These are phyloP conservation scores for Nicotiana paniculata DNA, from an alignment of 257 asterid species.

Conservation along the genomic window DNA sequence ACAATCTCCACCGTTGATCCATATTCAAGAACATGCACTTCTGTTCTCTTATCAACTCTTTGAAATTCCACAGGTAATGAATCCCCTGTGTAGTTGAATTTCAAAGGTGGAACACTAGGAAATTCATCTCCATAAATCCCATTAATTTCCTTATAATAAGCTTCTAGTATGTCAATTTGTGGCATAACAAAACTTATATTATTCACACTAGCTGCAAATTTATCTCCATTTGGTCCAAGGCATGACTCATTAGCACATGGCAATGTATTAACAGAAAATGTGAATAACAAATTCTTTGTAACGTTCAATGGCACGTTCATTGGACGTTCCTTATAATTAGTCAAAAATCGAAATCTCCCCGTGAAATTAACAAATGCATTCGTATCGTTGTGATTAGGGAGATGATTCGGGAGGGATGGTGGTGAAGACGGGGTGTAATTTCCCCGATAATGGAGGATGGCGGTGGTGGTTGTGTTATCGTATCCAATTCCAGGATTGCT, in stretches of 20 bases:
- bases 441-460: slow-evolving; percentile 26
- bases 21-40: slow-evolving; percentile 34
- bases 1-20: slow-evolving; percentile 50
- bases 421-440: slow-evolving; percentile 28
- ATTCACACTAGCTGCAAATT: slow-evolving; percentile 38
- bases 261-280: slow-evolving; percentile 30
- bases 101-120: slow-evolving; percentile 37
- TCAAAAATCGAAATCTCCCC: slow-evolving; percentile 20
- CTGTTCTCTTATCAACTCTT: slow-evolving; percentile 21
- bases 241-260: slow-evolving; percentile 28
- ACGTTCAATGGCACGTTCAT: slow-evolving; percentile 34
- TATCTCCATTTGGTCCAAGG: slow-evolving; percentile 10
- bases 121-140: slow-evolving; percentile 33
- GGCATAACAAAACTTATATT: slow-evolving; percentile 39
- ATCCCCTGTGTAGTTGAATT: slow-evolving; percentile 32
- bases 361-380: slow-evolving; percentile 21
- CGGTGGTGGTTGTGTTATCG: slow-evolving; percentile 36
- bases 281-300: slow-evolving; percentile 22
- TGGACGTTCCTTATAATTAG: slow-evolving; percentile 12
- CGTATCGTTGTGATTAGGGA: slow-evolving; percentile 21
- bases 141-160: slow-evolving; percentile 29
- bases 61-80: slow-evolving; percentile 11
- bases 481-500: neutral
- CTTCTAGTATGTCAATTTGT: slow-evolving; percentile 34
- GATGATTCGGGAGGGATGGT: slow-evolving; percentile 22